Percentiles rank a stretch among this genome's conserved stretches.
phyloP scores from a whole-genome alignment of 495 filamentous ascomycete genomes.

The Staphylotrichum longicolle region DNA sequence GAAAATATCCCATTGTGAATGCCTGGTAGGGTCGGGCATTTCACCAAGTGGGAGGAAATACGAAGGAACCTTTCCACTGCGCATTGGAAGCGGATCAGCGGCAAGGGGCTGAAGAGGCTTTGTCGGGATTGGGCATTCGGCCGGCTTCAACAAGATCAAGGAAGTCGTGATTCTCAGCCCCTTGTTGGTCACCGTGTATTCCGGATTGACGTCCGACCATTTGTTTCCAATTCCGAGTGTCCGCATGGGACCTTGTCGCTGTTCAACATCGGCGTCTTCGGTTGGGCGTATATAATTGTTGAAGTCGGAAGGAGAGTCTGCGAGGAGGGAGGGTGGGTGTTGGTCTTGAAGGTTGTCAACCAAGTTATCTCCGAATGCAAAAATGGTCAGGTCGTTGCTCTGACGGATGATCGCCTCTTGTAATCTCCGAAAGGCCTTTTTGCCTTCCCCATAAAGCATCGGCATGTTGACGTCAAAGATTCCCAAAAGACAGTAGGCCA shows the following conservation, averaged over 20 bases:
- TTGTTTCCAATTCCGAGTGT: too few relatives aligned
- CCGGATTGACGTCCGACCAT: not conserved
- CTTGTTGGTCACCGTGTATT: slow-evolving; percentile 1
- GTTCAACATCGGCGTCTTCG: too few relatives aligned
- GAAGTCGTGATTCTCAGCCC: not conserved
- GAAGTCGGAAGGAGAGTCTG: not conserved
- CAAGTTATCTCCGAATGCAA: not conserved
- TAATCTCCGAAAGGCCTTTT: not conserved
- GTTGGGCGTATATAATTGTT: not conserved
- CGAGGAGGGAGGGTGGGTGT: not conserved
- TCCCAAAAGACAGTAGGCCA: slow-evolving; percentile 4
- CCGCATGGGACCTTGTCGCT: too few relatives aligned
- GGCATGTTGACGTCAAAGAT: slow-evolving; percentile 1
- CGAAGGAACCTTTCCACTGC: not conserved
- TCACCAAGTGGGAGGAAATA: not conserved
- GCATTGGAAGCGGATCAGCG: too few relatives aligned
- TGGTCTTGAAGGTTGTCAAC: not conserved
- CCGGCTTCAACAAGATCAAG: not conserved
- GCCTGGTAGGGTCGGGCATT: too few relatives aligned
- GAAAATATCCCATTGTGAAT: not conserved
- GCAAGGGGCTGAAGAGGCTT: too few relatives aligned
- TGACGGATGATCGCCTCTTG: slow-evolving; percentile 2
- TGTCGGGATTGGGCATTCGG: too few relatives aligned
- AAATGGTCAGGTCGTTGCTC: slow-evolving; percentile 1
- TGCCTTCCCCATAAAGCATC: slow-evolving; percentile 4